Conservation (phyloP, 2,329 filamentous ascomycete species). For the Beauveria sp. region DNA sequence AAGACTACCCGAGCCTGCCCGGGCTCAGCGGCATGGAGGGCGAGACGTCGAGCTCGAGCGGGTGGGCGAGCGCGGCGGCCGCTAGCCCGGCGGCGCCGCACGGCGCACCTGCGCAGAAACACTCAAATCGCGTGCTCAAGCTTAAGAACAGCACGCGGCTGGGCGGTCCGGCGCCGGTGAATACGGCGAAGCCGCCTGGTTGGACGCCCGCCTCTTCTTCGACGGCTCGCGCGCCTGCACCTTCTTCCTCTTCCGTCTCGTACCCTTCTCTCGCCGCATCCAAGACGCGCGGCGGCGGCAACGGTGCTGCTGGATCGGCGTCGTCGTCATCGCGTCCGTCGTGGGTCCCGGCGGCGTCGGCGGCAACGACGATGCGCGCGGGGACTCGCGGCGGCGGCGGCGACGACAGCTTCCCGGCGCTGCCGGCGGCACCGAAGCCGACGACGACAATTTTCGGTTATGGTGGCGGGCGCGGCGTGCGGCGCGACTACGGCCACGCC, state of each 20-base stretch:
- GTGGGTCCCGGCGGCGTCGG: constrained; percentile 18
- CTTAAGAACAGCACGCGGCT: constrained; percentile 51
- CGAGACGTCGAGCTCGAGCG: constrained; percentile 45
- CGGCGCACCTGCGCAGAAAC: constrained; percentile 35
- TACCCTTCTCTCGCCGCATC: constrained; percentile 31
- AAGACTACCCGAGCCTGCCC: constrained; percentile 87
- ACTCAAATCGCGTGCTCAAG: constrained; percentile 48
- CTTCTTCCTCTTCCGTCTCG: constrained; percentile 22
- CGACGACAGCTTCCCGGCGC: constrained; percentile 69
- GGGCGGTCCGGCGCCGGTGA: constrained; percentile 26
- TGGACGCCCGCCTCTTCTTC: constrained; percentile 18
- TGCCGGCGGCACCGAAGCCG: constrained; percentile 69
- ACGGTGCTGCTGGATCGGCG: too few species aligned
- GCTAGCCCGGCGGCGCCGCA: constrained; percentile 43
- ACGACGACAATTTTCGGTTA: constrained; percentile 56
- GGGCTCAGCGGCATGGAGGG: constrained; percentile 63
- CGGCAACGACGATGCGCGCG: constrained; percentile 8
- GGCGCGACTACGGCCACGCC: constrained; percentile 41
- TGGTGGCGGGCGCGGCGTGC: constrained; percentile 43
- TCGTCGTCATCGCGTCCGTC: constrained; percentile 10
- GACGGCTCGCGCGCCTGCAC: constrained; percentile 16
- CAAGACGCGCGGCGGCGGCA: not conserved
- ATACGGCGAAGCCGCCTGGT: constrained; percentile 15
- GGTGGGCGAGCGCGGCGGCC: constrained; percentile 52
- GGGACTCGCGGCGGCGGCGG: constrained; percentile 21